Conservation (phyloP, 2,329 filamentous ascomycete species). For the Pyricularia sp. region DNA sequence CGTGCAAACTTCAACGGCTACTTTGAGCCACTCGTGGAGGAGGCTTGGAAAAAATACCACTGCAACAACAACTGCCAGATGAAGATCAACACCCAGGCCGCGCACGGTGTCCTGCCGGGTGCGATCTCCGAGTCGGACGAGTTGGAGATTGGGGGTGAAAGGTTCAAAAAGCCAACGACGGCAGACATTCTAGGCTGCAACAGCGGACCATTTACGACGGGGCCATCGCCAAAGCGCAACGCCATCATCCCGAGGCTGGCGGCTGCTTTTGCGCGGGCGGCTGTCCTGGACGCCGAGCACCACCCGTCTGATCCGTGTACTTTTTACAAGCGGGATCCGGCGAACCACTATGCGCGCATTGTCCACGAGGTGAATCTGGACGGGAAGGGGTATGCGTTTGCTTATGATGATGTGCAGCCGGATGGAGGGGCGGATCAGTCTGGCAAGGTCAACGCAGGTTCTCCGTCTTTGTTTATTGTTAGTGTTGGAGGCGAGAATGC, state of each 20-base stretch:
- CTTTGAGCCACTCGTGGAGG: conserved; percentile 30
- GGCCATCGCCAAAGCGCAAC: conserved; percentile 26
- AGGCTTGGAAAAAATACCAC: conserved; percentile 29
- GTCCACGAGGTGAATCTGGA: conserved; percentile 46
- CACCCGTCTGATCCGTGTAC: conserved; percentile 24
- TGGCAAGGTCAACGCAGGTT: conserved; percentile 43
- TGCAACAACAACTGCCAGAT: conserved; percentile 23
- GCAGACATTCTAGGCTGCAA: conserved; percentile 59
- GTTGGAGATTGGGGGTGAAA: conserved; percentile 25
- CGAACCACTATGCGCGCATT: conserved; percentile 49
- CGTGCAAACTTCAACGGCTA: conserved; percentile 33
- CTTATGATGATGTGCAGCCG: conserved; percentile 51
- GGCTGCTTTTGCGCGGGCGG: conserved; percentile 44
- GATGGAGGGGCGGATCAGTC: conserved; percentile 41
- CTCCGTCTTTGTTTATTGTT: conserved; percentile 38
- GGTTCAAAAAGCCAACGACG: conserved; percentile 46
- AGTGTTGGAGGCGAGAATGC: conserved; percentile 34
- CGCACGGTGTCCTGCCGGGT: conserved; percentile 42
- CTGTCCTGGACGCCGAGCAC: conserved; percentile 34
- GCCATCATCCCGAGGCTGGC: conserved; percentile 38
- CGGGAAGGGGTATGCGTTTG: conserved; percentile 48
- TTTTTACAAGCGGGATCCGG: conserved; percentile 30
- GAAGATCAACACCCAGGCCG: conserved; percentile 56
- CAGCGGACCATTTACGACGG: conserved; percentile 48
- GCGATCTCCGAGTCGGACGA: conserved; percentile 31